These are phyloP conservation scores for Pseudoneurospora amorphoporcata DNA, from an alignment of 495 filamentous ascomycete species.

Conservation along the genomic window DNA sequence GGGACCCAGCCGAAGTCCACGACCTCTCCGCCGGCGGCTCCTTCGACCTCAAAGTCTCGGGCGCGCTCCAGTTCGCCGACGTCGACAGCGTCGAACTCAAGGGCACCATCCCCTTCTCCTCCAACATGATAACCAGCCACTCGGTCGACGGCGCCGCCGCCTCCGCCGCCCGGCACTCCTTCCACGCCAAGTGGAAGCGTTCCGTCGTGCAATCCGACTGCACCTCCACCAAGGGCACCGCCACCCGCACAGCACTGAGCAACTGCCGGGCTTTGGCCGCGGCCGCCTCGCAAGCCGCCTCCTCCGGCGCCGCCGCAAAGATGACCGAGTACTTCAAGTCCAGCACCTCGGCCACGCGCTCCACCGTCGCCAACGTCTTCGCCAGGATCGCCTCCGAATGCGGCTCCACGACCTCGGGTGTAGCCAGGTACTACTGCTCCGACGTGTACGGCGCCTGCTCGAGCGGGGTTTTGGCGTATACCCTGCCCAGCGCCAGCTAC, in stretches of 20 bases:
- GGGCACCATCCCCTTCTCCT: slow-evolving; percentile 33
- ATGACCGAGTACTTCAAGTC: slow-evolving; percentile 56
- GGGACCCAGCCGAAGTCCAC: slow-evolving; percentile 48
- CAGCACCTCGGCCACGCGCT: slow-evolving; percentile 30
- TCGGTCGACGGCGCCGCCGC: slow-evolving; percentile 42
- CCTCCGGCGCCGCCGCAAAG: slow-evolving; percentile 37
- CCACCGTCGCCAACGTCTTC: slow-evolving; percentile 42
- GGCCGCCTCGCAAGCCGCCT: slow-evolving; percentile 43
- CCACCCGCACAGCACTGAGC: slow-evolving; percentile 35
- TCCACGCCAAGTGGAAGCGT: slow-evolving; percentile 41
- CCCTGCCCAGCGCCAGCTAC: slow-evolving; percentile 38
- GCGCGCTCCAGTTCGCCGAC: slow-evolving; percentile 42
- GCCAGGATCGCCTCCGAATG: slow-evolving; percentile 42
- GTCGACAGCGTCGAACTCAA: slow-evolving; percentile 34
- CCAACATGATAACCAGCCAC: slow-evolving; percentile 36
- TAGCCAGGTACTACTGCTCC: slow-evolving; percentile 41
- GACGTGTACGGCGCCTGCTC: slow-evolving; percentile 41
- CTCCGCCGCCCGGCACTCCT: slow-evolving; percentile 30
- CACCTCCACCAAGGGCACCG: slow-evolving; percentile 29
- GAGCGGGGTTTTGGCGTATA: slow-evolving; percentile 46
- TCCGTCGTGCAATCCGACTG: slow-evolving; percentile 40
- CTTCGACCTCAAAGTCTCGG: slow-evolving; percentile 36
- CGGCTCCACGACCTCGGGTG: slow-evolving; percentile 24
- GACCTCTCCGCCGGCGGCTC: slow-evolving; percentile 43
- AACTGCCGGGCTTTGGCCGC: slow-evolving; percentile 42